Evolutionary conservation across 1,139 yeast species (phyloP), one percentile per base, ranked within the genome.

Genomic region (Blastobotrys capitulatus): DNA sequence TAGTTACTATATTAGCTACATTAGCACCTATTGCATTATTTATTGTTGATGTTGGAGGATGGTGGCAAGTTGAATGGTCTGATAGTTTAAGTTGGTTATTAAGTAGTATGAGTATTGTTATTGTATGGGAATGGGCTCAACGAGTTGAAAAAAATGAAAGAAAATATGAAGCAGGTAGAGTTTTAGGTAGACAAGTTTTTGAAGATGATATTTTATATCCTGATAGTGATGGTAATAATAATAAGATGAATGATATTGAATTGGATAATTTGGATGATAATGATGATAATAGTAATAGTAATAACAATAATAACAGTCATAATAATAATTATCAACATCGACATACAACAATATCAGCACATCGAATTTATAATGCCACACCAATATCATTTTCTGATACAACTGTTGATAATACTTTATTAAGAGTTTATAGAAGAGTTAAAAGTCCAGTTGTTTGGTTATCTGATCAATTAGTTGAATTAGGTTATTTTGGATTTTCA

Each of bases 121-220:
- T 83, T 10, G 87, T 86, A 0, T 85, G 94, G 92, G 95, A 85
- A 66, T 87, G 95, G 94, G 77, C 85, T 52, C 85, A 84, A 59
- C 75, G 85, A 52, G 75, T 82, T 50, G 76, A 77, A 50, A 68
- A 75, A 12, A 67, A 82, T 31, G 81, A 80, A 69, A 77, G 78
- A 54, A 71, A 71, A 13, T 76, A 75, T 50, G 92, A 86, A 58
- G 79, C 80, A 42, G 83, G 81, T 51, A 87, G 94, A 2, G 78
- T 86, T 2, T 65, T 87, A 35, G 96, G 96, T 1, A 70, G 94
- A 54, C 79, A 83, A 35, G 78, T 85, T 43, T 84, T 79, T 60
- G 94, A 84, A 54, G 90, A 83, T 52, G 86, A 80, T 39, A 43
- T 38, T 20, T 18, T n/a, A 3, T 47, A 47, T 15, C 50, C 50